Percentiles rank a stretch among this genome's conserved stretches.
phyloP scores from a whole-genome alignment of 441 rosid genomes.

The Croton setiger region DNA sequence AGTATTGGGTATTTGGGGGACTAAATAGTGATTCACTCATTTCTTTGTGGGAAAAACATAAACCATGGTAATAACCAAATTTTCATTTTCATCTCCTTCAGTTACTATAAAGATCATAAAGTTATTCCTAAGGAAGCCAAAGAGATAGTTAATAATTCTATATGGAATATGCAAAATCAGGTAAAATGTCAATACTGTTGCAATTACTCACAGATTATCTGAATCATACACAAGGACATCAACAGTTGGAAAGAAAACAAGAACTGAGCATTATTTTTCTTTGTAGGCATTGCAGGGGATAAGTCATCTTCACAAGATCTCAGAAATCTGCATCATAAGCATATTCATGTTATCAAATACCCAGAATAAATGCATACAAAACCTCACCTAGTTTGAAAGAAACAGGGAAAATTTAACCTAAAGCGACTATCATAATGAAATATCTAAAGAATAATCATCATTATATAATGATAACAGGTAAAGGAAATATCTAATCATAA shows the following conservation, averaged over 20 bases:
- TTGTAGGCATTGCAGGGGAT: slow-evolving; percentile 13
- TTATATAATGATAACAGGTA: background rate
- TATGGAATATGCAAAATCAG: background rate
- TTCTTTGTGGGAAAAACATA: too few relatives aligned
- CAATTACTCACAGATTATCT: slow-evolving; percentile 14
- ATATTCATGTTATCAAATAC: slow-evolving; percentile 14
- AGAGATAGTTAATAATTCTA: background rate
- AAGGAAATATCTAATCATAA: background rate
- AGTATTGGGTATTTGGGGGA: too few relatives aligned
- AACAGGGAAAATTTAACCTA: background rate
- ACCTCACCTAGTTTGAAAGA: background rate
- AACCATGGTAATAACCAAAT: background rate
- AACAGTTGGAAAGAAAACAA: slow-evolving; percentile 14
- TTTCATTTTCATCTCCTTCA: background rate
- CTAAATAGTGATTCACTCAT: too few relatives aligned
- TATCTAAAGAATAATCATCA: background rate
- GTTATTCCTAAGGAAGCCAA: background rate
- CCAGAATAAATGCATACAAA: background rate
- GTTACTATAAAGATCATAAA: background rate
- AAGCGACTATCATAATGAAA: too few relatives aligned
- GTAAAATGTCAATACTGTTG: slow-evolving; percentile 6
- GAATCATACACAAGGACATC: slow-evolving; percentile 9
- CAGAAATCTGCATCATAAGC: slow-evolving; percentile 60
- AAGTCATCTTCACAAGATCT: slow-evolving; percentile 51
- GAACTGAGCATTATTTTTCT: background rate